Base-by-base conservation (phyloP, 2,329 filamentous ascomycete genomes). In the Neonectria punicea region DNA sequence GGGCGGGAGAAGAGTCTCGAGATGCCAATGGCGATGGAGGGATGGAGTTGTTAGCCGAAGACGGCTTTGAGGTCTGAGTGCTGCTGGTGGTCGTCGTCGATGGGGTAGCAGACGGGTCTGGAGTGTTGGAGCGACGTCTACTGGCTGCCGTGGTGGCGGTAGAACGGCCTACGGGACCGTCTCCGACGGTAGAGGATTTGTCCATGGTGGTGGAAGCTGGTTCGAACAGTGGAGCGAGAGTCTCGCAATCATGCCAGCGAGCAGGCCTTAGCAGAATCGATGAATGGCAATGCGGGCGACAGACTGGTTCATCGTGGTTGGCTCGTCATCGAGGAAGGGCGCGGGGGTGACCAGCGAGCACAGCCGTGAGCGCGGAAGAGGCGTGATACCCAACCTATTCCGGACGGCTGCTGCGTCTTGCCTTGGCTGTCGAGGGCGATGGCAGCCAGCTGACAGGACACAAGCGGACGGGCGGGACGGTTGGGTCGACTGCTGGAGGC, bases 1-100 rank as follows among this genome's bases (percentile, higher is more conserved):
- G 78, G 53, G 78, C 79, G 16, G 85, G 85, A 13, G 85, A 87
- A 18, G 82, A 75, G 61, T 87, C 85, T 72, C 85, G 79, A 16
- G 81, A 82, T 41, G 75, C 75, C 54, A 76, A 71, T 49, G 80
- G 80, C 50, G 81, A 81, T 18, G 77, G 75, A 22, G 69, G 74
- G 65, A 73, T 69, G 43, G 80, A 81, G 71, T 74, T 80, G 63
- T 72, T 77, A 46, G 77, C 73, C 25, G 80, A 80, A 5, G 80
- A 80, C 53, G 76, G 76, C 68, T 74, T 80, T 36, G 79, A 78
- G 49, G 70, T 74, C 60, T 78, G 77, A 60, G 70, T 69, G 41
- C 73, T 72, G 56, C 71, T 68, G 34, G 68, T 72, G 54, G 39
- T 43, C 2, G 73, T 65, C 58, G 67, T 70, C 49, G 71, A 72